Percentiles rank a stretch among this genome's conserved stretches.
phyloP scores from a whole-genome alignment of 495 filamentous ascomycete species.

The Pseudotulostoma volvatum region DNA sequence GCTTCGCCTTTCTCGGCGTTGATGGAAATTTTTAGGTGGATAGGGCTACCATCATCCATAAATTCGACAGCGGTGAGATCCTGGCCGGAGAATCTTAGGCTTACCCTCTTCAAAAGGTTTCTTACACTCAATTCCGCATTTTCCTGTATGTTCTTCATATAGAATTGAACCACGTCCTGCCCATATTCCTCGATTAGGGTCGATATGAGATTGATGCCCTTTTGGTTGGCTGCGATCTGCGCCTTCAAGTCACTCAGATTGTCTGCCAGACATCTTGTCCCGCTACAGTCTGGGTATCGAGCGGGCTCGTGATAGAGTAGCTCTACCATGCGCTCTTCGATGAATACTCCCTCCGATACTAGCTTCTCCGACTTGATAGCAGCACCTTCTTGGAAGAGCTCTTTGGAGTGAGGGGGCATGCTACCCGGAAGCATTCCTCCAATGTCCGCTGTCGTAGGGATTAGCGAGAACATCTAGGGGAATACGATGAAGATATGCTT shows the following conservation, averaged over 20 bases:
- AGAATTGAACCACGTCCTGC: conserved; percentile 78
- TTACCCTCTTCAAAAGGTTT: conserved; percentile 58
- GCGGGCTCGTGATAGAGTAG: conserved; percentile 73
- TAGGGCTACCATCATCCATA: conserved; percentile 82
- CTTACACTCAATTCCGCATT: conserved; percentile 77
- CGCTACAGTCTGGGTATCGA: conserved; percentile 69
- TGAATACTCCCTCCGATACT: conserved; percentile 74
- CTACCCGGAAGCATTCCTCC: conserved; percentile 86
- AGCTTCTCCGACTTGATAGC: conserved; percentile 86
- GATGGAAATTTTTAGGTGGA: conserved; percentile 58
- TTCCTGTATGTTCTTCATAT: conserved; percentile 83
- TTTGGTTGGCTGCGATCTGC: conserved; percentile 87
- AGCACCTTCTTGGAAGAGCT: conserved; percentile 85
- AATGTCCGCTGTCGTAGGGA: conserved; percentile 50
- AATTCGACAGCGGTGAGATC: conserved; percentile 62
- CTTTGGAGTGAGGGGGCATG: conserved; percentile 87
- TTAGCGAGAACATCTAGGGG: neutral
- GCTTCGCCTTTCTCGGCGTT: conserved; percentile 63
- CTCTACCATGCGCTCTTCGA: conserved; percentile 68
- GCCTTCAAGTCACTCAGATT: conserved; percentile 94
- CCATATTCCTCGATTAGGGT: conserved; percentile 75
- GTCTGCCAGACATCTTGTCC: conserved; percentile 73
- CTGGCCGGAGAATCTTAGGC: conserved; percentile 49
- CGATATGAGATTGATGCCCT: conserved; percentile 78
- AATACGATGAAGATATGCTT: neutral